phyloP scores from a whole-genome alignment of 768 basidiomycete species.

The Amanita brunnescens region DNA sequence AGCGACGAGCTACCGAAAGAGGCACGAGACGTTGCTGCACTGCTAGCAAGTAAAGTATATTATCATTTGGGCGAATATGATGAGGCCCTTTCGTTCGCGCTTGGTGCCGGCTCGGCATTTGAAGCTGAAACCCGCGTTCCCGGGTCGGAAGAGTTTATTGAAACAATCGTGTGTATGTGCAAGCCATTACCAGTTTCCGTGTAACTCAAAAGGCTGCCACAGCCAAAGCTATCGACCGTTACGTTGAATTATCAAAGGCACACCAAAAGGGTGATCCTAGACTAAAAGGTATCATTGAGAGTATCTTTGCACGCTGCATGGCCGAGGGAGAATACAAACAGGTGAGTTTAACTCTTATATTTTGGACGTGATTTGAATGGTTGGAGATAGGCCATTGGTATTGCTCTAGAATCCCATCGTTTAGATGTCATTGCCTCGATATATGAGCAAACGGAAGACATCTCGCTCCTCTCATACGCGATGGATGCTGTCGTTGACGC shows the following conservation, averaged over 20 bases:
- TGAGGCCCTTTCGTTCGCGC: conserved; percentile 91
- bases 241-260: conserved; percentile 60
- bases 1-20: conserved; percentile 62
- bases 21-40: conserved; percentile 75
- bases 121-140: conserved; percentile 56
- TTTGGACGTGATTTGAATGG: conserved; percentile 9
- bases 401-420: conserved; percentile 87
- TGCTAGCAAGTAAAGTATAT: conserved; percentile 97
- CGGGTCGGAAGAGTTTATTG: conserved; percentile 80
- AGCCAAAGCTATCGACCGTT: conserved; percentile 97
- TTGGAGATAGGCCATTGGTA: conserved; percentile 70
- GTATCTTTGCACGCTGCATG: conserved; percentile 80
- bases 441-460: conserved; percentile 66
- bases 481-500: conserved; percentile 90
- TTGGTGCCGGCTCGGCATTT: conserved; percentile 84
- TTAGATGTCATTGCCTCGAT: conserved; percentile 80
- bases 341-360: conserved; percentile 30
- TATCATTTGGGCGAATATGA: conserved; percentile 94
- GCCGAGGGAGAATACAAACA: conserved; percentile 88
- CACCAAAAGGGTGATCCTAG: conserved; percentile 67
- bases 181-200: neutral
- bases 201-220: conserved; percentile 5
- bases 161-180: conserved; percentile 87
- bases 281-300: conserved; percentile 78
- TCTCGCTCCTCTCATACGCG: conserved; percentile 76